phyloP scores from a whole-genome alignment of 257 asterid species.

The Capsicum rhomboideum region DNA sequence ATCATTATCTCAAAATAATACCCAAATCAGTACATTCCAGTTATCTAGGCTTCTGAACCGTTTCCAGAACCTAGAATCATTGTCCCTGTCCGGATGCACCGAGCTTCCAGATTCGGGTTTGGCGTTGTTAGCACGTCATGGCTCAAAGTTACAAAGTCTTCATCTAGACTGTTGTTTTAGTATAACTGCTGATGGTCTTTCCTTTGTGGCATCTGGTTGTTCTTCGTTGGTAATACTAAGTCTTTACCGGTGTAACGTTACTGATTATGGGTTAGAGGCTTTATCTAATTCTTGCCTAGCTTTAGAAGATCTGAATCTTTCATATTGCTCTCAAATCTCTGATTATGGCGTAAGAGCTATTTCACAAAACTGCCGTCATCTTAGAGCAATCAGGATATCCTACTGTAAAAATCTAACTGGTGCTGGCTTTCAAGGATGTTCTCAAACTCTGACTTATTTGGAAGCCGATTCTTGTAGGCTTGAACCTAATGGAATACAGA shows the following conservation, averaged over 20 bases:
- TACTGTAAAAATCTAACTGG: slow-evolving; percentile 53
- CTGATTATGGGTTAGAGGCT: slow-evolving; percentile 43
- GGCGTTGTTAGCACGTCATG: slow-evolving; percentile 25
- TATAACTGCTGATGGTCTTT: slow-evolving; percentile 43
- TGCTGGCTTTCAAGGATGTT: slow-evolving; percentile 53
- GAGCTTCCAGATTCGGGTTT: slow-evolving; percentile 61
- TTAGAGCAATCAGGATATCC: slow-evolving; percentile 56
- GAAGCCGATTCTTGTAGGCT: slow-evolving; percentile 68
- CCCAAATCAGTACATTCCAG: slow-evolving; percentile 29
- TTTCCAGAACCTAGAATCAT: slow-evolving; percentile 34
- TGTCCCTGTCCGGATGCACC: slow-evolving; percentile 60
- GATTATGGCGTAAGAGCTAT: slow-evolving; percentile 47
- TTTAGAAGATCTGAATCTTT: slow-evolving; percentile 50
- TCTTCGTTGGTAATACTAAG: slow-evolving; percentile 41
- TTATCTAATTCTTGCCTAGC: slow-evolving; percentile 36
- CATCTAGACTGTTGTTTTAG: slow-evolving; percentile 54
- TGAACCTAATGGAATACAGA: slow-evolving; percentile 45
- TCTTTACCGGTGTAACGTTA: slow-evolving; percentile 61
- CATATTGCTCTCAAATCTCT: slow-evolving; percentile 43
- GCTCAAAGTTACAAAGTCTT: slow-evolving; percentile 34
- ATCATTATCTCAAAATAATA: slow-evolving; percentile 29
- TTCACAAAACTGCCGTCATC: slow-evolving; percentile 31
- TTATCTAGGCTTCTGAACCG: slow-evolving; percentile 40
- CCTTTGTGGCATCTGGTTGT: slow-evolving; percentile 45
- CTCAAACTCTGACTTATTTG: slow-evolving; percentile 32